Base-by-base conservation (phyloP, 441 rosid genomes). In the Geranium incanum region DNA sequence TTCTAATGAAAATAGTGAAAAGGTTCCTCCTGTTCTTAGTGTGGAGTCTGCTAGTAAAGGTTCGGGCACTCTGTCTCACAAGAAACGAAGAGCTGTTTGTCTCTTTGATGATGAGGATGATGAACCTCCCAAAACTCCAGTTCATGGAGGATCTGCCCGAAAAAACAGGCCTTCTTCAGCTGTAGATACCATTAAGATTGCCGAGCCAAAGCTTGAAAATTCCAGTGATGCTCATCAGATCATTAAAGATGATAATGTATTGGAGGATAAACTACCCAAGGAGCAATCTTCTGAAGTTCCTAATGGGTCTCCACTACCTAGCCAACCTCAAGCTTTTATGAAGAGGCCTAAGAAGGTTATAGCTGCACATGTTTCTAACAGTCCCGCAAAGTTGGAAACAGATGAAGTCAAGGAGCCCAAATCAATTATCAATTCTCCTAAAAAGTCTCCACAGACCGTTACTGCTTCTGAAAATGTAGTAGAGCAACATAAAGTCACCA, bases 21-120 rank as follows among this genome's bases (percentile, higher is more conserved):
- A 82, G 79, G 74, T 38, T 78, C 71, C 78, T 73, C 55, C 38
- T 33, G 85, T 79, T 52, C 75, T 72, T 65, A 88, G 80, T 50
- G 55, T 68, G 70, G 75, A 77, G 36, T 70, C 77, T 78, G 80
- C 79, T 70, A 76, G 67, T 64, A 87, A 68, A 73, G 78, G 67
- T 78, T 48, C 78, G 2, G 73, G 36, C 78, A 72, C 78, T 70
- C 93, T 84, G 71, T 67, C 74, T 45, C 84, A 74, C 38, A 96
- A 81, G 85, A 90, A 86, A 74, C 89, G 99, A 37, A 88, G 97
- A 85, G 96, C 95, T 70, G 97, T 96, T 80, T 77, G 97, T 81
- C 84, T 93, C 57, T 84, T 69, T 64, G 96, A 89, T 41, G 94
- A 85, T 48, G 88, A 92, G 6, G 91, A 81, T 48, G 89, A 87